phyloP scores from a whole-genome alignment of 805 yeast species.

The Starmerella vitae region DNA sequence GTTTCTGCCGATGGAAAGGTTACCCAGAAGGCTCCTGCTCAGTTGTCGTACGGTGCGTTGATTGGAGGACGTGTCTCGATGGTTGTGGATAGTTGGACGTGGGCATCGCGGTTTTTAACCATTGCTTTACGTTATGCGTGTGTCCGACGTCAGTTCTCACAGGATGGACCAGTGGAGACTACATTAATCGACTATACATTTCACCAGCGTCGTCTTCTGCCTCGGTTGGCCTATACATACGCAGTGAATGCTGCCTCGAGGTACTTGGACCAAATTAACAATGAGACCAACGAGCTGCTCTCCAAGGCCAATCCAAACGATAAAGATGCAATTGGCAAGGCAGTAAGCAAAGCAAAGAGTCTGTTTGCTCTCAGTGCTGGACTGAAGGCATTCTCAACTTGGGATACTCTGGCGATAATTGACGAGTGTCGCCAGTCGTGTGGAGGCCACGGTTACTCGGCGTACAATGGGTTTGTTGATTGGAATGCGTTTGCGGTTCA shows the following conservation, averaged over 20 bases:
- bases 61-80: constrained; percentile 80
- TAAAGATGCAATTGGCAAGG: constrained; percentile 34
- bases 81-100: constrained; percentile 75
- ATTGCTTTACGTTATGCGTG: constrained; percentile 82
- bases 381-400: constrained; percentile 76
- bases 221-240: constrained; percentile 68
- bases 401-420: constrained; percentile 67
- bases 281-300: constrained; percentile 31
- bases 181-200: constrained; percentile 75
- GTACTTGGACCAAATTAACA: constrained; percentile 43
- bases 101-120: constrained; percentile 64
- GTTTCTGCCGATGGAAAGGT: constrained; percentile 61
- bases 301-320: constrained; percentile 30
- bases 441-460: constrained; percentile 93
- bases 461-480: constrained; percentile 80
- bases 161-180: constrained; percentile 39
- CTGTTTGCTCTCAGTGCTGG: constrained; percentile 78
- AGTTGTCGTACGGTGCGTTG: constrained; percentile 75
- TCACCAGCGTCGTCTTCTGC: constrained; percentile 78
- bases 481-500: constrained; percentile 67
- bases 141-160: constrained; percentile 73
- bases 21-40: constrained; percentile 70
- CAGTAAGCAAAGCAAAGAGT: constrained; percentile 52
- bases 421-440: constrained; percentile 88
- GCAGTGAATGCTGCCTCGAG: constrained; percentile 61